Conservation (phyloP, 352 stramenopile species). For the Phytophthora macrochlamydospora region DNA sequence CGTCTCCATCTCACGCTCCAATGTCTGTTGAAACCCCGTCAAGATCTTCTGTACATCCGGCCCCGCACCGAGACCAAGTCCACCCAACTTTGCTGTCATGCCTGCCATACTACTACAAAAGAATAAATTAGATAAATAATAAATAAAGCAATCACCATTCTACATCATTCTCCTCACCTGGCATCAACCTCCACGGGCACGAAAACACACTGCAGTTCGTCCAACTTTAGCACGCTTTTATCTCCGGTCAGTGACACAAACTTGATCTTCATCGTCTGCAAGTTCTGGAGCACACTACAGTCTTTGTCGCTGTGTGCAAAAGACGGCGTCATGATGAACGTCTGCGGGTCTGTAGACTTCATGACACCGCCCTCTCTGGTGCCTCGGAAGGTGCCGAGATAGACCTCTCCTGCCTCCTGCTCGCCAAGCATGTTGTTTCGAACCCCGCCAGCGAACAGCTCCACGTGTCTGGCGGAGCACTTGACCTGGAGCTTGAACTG, state of each 20-base stretch:
- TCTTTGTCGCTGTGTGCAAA: constrained; percentile 53
- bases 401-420: constrained; percentile 65
- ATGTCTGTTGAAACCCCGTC: constrained; percentile 57
- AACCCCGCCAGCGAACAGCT: constrained; percentile 61
- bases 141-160: too few relatives aligned
- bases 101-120: constrained; percentile 19
- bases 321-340: constrained; percentile 50
- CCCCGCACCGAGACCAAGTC: constrained; percentile 10
- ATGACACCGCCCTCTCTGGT: constrained; percentile 11
- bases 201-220: constrained; percentile 49
- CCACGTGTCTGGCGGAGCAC: constrained; percentile 74
- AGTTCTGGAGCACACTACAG: constrained; percentile 61
- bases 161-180: constrained; percentile 8
- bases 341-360: constrained; percentile 13
- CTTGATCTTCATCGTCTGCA: constrained; percentile 59
- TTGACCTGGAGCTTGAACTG: constrained; percentile 55
- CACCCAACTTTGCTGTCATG: constrained; percentile 23
- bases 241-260: constrained; percentile 75
- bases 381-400: constrained; percentile 75
- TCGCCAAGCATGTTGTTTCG: constrained; percentile 63
- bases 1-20: constrained; percentile 69
- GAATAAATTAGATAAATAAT: not conserved
- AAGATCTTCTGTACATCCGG: constrained; percentile 46
- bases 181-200: constrained; percentile 29
- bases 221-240: constrained; percentile 51